These are phyloP conservation scores for Cladosporium sp. DNA, from an alignment of 2,329 filamentous ascomycete species.

Conservation along the genomic window DNA sequence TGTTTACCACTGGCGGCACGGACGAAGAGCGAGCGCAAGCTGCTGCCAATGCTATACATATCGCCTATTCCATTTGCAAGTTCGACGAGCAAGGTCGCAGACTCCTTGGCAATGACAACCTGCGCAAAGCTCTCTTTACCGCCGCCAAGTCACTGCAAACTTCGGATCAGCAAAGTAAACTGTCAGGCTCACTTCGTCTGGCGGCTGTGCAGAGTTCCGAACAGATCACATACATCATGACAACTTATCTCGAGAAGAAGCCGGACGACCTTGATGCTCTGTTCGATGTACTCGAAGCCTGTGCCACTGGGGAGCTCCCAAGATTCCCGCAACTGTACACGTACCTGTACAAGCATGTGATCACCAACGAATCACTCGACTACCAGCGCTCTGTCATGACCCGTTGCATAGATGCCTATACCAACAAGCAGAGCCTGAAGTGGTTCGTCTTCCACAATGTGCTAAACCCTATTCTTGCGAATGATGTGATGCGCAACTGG, in stretches of 20 bases:
- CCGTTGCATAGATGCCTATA: slow-evolving; percentile 83
- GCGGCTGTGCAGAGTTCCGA: slow-evolving; percentile 85
- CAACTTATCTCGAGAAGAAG: slow-evolving; percentile 69
- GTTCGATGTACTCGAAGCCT: slow-evolving; percentile 75
- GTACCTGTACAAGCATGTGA: slow-evolving; percentile 81
- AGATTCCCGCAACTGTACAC: slow-evolving; percentile 68
- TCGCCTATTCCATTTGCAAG: slow-evolving; percentile 72
- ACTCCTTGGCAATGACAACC: slow-evolving; percentile 52
- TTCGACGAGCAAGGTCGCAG: slow-evolving; percentile 62
- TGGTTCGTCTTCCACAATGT: slow-evolving; percentile 87
- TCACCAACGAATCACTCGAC: slow-evolving; percentile 77
- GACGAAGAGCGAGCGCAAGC: slow-evolving; percentile 67
- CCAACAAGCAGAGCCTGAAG: slow-evolving; percentile 74
- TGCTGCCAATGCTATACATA: slow-evolving; percentile 73
- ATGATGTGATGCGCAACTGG: slow-evolving; percentile 88
- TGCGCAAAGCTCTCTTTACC: slow-evolving; percentile 56
- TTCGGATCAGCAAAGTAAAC: slow-evolving; percentile 62
- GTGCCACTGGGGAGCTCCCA: slow-evolving; percentile 79
- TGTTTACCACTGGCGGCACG: slow-evolving; percentile 56
- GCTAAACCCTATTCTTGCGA: slow-evolving; percentile 92
- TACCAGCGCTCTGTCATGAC: slow-evolving; percentile 79
- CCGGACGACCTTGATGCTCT: slow-evolving; percentile 65
- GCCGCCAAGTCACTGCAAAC: slow-evolving; percentile 75
- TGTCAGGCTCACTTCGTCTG: slow-evolving; percentile 69
- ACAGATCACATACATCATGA: slow-evolving; percentile 79